Evolutionary conservation across 2,329 filamentous ascomycete species (phyloP).

Genomic region (Sarocladium strictum): DNA sequence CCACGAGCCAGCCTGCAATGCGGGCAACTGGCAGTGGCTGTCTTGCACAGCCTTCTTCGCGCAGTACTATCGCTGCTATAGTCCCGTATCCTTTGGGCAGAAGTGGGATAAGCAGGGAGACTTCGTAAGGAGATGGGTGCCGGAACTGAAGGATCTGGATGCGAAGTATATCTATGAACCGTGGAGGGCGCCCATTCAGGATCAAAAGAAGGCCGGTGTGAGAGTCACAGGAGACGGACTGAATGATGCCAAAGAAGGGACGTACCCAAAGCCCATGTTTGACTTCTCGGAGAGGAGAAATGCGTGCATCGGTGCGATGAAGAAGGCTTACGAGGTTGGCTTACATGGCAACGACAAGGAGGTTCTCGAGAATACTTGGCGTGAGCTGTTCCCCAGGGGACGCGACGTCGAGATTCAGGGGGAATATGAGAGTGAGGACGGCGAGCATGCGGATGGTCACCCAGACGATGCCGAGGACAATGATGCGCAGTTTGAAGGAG

Average conservation of each 20-base stretch:
- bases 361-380: conserved; percentile 56
- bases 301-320: conserved; percentile 62
- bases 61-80: conserved; percentile 67
- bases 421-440: conserved; percentile 5
- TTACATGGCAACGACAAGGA: conserved; percentile 57
- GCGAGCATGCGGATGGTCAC: conserved; percentile 1
- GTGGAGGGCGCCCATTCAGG: conserved; percentile 63
- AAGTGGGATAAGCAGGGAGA: conserved; percentile 68
- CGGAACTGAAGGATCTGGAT: conserved; percentile 56
- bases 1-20: conserved; percentile 68
- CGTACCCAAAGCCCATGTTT: conserved; percentile 73
- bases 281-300: conserved; percentile 60
- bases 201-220: conserved; percentile 65
- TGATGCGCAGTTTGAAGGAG: conserved; percentile 11
- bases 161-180: conserved; percentile 75
- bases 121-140: conserved; percentile 60
- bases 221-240: conserved; percentile 50
- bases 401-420: conserved; percentile 6
- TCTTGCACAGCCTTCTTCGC: conserved; percentile 69
- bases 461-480: conserved; percentile 14
- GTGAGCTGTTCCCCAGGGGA: conserved; percentile 33
- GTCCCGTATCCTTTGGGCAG: conserved; percentile 64
- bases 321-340: conserved; percentile 60
- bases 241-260: conserved; percentile 29
- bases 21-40: conserved; percentile 75